phyloP scores from a whole-genome alignment of 805 yeast genomes.

The Saccharomyces kudriavzevii region DNA sequence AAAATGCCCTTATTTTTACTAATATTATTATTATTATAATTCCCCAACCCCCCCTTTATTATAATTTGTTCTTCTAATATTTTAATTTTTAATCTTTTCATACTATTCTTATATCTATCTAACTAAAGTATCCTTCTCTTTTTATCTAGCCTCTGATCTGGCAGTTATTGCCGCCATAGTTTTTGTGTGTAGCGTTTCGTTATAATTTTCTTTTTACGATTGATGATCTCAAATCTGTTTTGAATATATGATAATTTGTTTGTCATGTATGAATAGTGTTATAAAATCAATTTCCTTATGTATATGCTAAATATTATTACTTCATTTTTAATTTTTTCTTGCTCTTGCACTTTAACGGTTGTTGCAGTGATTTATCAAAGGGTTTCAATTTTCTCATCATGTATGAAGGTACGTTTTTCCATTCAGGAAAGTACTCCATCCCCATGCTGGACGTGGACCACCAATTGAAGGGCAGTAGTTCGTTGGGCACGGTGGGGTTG shows the following conservation, averaged over 20 bases:
- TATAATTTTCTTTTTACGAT: too few relatives aligned
- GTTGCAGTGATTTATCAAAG: constrained; percentile 12
- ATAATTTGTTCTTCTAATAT: constrained; percentile 1
- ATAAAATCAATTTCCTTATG: neutral
- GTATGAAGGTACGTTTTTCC: constrained; percentile 23
- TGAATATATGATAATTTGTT: neutral
- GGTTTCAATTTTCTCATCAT: constrained; percentile 22
- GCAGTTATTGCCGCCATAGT: too few relatives aligned
- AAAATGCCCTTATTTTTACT: neutral
- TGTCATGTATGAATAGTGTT: neutral
- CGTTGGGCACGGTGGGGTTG: constrained; percentile 19
- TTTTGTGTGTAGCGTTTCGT: too few relatives aligned
- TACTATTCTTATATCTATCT: neutral
- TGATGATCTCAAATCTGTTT: neutral
- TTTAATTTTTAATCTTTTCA: neutral
- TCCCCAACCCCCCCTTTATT: neutral
- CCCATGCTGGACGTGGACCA: constrained; percentile 27
- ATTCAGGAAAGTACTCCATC: constrained; percentile 28
- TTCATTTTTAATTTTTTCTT: neutral
- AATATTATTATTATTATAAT: constrained; percentile 1
- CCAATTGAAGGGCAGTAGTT: constrained; percentile 18
- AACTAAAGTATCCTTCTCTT: neutral
- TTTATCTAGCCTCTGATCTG: neutral
- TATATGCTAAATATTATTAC: neutral
- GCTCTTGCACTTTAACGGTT: neutral